Percentiles rank a stretch among this genome's conserved stretches.
These are phyloP conservation scores for Gleditsia sinensis DNA, from an alignment of 306 rosid species.

Conservation along the genomic window DNA sequence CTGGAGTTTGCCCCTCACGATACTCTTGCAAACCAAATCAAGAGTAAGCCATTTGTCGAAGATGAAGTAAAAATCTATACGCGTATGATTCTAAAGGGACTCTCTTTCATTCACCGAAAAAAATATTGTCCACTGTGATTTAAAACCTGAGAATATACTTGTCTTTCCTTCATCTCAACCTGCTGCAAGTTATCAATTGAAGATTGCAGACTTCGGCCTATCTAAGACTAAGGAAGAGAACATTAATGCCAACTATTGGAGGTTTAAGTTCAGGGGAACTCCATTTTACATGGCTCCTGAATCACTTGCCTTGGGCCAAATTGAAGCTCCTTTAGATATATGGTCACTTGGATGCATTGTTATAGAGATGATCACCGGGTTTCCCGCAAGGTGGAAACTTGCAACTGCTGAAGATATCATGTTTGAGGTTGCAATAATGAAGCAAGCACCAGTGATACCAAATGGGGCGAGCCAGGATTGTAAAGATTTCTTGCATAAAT, in stretches of 20 bases:
- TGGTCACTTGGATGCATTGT: constrained; percentile 5
- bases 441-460: not conserved
- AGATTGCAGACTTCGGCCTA: constrained; percentile 18
- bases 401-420: not conserved
- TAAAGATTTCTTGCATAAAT: constrained; percentile 8
- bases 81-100: not conserved
- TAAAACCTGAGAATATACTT: constrained; percentile 5
- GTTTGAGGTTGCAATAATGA: not conserved
- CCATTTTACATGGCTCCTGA: constrained; percentile 15
- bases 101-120: not conserved
- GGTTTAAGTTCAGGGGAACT: not conserved
- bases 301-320: not conserved
- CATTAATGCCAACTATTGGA: not conserved
- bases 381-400: not conserved
- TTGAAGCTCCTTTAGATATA: not conserved
- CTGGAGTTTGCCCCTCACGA: constrained; percentile 11
- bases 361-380: constrained; percentile 5
- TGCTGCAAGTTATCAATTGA: not conserved
- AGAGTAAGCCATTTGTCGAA: not conserved
- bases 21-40: not conserved
- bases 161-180: not conserved
- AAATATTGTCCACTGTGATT: not conserved
- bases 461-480: not conserved
- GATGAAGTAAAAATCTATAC: not conserved
- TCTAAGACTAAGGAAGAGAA: not conserved